A percentile compares a stretch with the other conserved stretches of the same genome.
Conservation (phyloP, 805 yeast genomes). For the Phaffomyces antillensis region DNA sequence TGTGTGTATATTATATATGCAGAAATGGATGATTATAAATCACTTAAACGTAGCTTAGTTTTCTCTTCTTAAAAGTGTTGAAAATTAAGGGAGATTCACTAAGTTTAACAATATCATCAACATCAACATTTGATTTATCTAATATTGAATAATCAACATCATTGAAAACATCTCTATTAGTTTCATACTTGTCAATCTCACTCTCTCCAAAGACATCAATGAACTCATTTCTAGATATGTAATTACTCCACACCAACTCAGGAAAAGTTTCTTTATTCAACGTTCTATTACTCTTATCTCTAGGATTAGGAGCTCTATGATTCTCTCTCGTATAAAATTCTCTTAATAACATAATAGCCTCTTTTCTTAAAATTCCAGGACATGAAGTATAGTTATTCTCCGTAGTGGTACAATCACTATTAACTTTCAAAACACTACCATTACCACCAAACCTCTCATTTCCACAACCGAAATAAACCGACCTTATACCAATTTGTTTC, state of each 20-base stretch:
- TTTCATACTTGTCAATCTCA: conserved; percentile 4
- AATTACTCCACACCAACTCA: conserved; percentile 45
- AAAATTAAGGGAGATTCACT: not conserved
- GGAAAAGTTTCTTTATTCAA: conserved; percentile 55
- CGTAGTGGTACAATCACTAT: conserved; percentile 33
- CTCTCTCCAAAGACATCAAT: conserved; percentile 30
- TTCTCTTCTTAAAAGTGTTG: conserved; percentile 3
- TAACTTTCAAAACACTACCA: conserved; percentile 71
- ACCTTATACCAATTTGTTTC: conserved; percentile 66
- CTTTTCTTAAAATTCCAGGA: conserved; percentile 77
- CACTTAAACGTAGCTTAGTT: not conserved
- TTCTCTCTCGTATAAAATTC: conserved; percentile 83
- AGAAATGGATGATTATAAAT: not conserved
- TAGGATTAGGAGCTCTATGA: conserved; percentile 76
- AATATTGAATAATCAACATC: conserved; percentile 12
- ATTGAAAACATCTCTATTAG: conserved; percentile 13
- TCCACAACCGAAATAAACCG: conserved; percentile 85
- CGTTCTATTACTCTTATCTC: conserved; percentile 61
- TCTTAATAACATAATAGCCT: conserved; percentile 75
- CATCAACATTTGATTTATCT: conserved; percentile 13
- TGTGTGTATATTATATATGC: not conserved
- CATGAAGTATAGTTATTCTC: conserved; percentile 39
- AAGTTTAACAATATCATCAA: conserved; percentile 15
- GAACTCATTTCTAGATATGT: conserved; percentile 47
- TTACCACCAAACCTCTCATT: conserved; percentile 97